These are phyloP conservation scores for Fusarium xylarioides DNA, from an alignment of 2,329 filamentous ascomycete species.

Conservation along the genomic window DNA sequence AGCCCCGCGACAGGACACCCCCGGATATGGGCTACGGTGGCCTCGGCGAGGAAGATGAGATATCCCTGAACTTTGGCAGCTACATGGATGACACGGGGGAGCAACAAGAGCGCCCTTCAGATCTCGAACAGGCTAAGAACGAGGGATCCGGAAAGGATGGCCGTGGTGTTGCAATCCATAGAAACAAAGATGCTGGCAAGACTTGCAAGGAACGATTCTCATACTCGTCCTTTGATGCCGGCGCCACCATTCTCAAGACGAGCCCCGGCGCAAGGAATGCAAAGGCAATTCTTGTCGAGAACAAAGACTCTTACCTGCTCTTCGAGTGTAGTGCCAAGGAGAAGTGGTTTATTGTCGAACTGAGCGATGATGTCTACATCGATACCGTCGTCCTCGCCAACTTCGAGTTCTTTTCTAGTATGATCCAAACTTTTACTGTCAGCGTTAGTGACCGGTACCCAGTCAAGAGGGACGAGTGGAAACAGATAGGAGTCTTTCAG, in stretches of 20 bases:
- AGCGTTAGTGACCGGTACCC: slow-evolving; percentile 96
- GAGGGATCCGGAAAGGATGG: slow-evolving; percentile 52
- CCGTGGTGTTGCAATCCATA: slow-evolving; percentile 63
- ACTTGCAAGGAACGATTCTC: slow-evolving; percentile 98
- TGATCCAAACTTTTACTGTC: slow-evolving; percentile 89
- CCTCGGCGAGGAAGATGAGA: slow-evolving; percentile 88
- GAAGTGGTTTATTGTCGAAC: slow-evolving; percentile 93
- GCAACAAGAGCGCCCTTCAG: slow-evolving; percentile 1
- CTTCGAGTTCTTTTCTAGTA: slow-evolving; percentile 98
- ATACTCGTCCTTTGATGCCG: slow-evolving; percentile 96
- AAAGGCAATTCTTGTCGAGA: slow-evolving; percentile 90
- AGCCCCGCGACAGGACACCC: slow-evolving; percentile 59
- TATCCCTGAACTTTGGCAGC: slow-evolving; percentile 65
- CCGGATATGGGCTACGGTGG: slow-evolving; percentile 77
- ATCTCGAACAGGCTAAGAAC: slow-evolving; percentile 21
- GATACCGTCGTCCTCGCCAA: slow-evolving; percentile 98
- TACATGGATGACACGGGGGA: slow-evolving; percentile 39
- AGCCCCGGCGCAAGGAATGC: slow-evolving; percentile 87
- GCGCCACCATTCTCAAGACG: slow-evolving; percentile 90
- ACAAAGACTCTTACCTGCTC: slow-evolving; percentile 98
- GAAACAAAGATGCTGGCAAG: slow-evolving; percentile 92
- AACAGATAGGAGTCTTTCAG: slow-evolving; percentile 85
- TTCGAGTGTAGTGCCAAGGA: slow-evolving; percentile 87
- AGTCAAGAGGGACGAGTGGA: slow-evolving; percentile 92
- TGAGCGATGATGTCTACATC: slow-evolving; percentile 86